Percentiles rank a stretch among this genome's conserved stretches.
These are phyloP conservation scores for Coprinopsis marcescibilis DNA, from an alignment of 768 basidiomycete species.

Conservation along the genomic window DNA sequence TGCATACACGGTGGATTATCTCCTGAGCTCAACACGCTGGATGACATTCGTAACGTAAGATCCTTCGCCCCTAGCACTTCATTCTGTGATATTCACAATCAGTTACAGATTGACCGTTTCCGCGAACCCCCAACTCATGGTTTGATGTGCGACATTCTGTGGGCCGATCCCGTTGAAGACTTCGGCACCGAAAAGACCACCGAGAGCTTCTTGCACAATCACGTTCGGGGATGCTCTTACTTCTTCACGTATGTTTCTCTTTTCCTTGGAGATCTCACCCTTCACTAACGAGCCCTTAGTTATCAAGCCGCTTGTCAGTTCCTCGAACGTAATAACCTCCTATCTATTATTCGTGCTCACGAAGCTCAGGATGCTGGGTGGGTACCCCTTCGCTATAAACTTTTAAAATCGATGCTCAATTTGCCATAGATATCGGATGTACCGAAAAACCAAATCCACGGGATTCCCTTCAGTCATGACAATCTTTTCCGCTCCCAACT, in stretches of 20 bases:
- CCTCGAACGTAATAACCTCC: conserved; percentile 92
- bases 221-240: conserved; percentile 94
- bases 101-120: conserved; percentile 86
- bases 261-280: not conserved
- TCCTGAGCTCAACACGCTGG: conserved; percentile 91
- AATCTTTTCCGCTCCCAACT: conserved; percentile 98
- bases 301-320: conserved; percentile 97
- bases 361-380: conserved; percentile 99
- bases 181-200: conserved; percentile 91
- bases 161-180: conserved; percentile 98
- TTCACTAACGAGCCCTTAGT: conserved; percentile 32
- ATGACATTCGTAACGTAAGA: conserved; percentile 84
- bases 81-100: not conserved
- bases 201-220: conserved; percentile 92
- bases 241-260: conserved; percentile 59
- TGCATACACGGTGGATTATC: conserved; percentile 98
- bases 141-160: conserved; percentile 97
- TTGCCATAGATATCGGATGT: conserved; percentile 88
- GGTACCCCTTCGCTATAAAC: conserved; percentile 17
- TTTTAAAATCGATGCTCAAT: conserved; percentile 4
- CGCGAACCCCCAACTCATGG: conserved; percentile 97
- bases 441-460: conserved; percentile 95
- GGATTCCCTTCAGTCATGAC: conserved; percentile 99
- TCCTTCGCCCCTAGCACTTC: not conserved
- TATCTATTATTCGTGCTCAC: conserved; percentile 96